phyloP scores from a whole-genome alignment of 1,284 basidiomycete species.

The Pseudozyma sp. region DNA sequence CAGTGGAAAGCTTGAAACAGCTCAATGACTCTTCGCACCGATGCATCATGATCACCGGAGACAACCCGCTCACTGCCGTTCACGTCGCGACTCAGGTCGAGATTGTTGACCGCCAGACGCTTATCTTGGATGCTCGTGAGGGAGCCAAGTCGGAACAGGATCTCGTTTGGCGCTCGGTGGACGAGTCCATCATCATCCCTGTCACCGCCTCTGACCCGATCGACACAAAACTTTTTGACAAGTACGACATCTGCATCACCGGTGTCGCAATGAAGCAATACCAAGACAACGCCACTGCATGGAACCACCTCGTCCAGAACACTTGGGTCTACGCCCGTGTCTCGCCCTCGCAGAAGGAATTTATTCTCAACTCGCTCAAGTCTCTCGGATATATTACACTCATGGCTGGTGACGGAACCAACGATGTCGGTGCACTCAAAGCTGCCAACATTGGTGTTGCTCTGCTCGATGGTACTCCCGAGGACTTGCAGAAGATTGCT shows the following conservation, averaged over 20 bases:
- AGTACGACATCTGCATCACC: conserved; percentile 68
- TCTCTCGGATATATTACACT: conserved; percentile 66
- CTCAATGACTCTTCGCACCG: conserved; percentile 68
- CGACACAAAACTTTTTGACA: conserved; percentile 64
- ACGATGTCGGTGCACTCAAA: conserved; percentile 68
- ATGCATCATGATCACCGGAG: conserved; percentile 69
- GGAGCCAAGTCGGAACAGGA: conserved; percentile 56
- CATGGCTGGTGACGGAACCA: conserved; percentile 69
- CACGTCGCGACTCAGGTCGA: conserved; percentile 67
- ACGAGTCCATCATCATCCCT: conserved; percentile 60
- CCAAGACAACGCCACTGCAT: conserved; percentile 50
- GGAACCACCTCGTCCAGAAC: conserved; percentile 65
- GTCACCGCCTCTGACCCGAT: conserved; percentile 54
- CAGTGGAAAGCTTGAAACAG: conserved; percentile 60
- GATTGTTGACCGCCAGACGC: conserved; percentile 66
- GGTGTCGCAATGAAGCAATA: conserved; percentile 66
- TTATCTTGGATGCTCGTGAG: conserved; percentile 64
- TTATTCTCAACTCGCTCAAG: conserved; percentile 65
- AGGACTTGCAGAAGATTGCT: conserved; percentile 66
- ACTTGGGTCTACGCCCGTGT: conserved; percentile 68
- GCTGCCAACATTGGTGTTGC: conserved; percentile 68
- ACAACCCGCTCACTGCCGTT: conserved; percentile 67
- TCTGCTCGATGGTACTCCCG: conserved; percentile 66
- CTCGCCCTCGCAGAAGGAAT: conserved; percentile 67
- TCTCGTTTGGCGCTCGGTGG: conserved; percentile 62